Percentiles rank a stretch among this genome's conserved stretches.
Evolutionary conservation across 2,329 filamentous ascomycete genomes (phyloP).

Genomic region (Arthrobotrys megalospora): DNA sequence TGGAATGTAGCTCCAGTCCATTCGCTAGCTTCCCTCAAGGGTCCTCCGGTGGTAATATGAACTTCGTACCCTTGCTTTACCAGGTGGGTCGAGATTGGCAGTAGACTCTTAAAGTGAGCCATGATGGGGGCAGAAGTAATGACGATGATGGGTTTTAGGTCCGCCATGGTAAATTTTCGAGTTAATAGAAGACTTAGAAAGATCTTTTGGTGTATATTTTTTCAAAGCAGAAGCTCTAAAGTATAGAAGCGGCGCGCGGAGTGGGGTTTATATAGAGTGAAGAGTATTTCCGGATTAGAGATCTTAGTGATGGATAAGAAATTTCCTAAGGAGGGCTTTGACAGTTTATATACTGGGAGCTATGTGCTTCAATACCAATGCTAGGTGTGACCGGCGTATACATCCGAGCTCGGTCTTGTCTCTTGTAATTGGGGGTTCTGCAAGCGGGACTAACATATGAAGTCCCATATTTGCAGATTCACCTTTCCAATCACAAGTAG

Average conservation of each 20-base stretch:
- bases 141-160: constrained; percentile 52
- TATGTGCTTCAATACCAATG: not conserved
- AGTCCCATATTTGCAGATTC: not conserved
- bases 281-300: not conserved
- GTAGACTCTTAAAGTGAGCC: constrained; percentile 61
- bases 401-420: not conserved
- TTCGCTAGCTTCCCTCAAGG: constrained; percentile 67
- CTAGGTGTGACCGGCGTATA: no score
- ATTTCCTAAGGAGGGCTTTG: not conserved
- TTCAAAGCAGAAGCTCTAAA: not conserved
- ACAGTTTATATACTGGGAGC: constrained; percentile 8
- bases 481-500: constrained; percentile 1
- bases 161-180: constrained; percentile 34
- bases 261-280: not conserved
- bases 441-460: not conserved
- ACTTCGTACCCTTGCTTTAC: constrained; percentile 68
- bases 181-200: not conserved
- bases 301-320: not conserved
- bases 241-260: not conserved
- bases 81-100: constrained; percentile 67
- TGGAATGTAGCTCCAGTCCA: constrained; percentile 68
- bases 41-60: constrained; percentile 68
- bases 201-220: no score
- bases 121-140: constrained; percentile 46
- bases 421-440: not conserved